Evolutionary conservation across 2,329 filamentous ascomycete genomes (phyloP).

Genomic region (Bipolaris bicolor): DNA sequence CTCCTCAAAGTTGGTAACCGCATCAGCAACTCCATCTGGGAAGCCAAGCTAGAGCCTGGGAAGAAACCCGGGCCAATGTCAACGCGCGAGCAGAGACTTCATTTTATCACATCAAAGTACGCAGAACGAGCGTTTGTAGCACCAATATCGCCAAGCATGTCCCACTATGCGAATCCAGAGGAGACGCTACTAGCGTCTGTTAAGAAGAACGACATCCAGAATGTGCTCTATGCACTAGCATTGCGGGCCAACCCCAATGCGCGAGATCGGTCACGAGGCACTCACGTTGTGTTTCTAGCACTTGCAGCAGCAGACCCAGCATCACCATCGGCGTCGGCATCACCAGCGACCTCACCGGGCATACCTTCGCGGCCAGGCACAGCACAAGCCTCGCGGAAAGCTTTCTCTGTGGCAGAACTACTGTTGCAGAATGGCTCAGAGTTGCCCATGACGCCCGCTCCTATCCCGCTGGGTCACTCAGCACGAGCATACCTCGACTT

Average conservation of each 20-base stretch:
- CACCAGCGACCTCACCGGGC: conserved; percentile 53
- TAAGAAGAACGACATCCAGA: conserved; percentile 94
- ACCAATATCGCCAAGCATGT: conserved; percentile 74
- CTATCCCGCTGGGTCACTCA: conserved; percentile 80
- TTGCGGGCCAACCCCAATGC: conserved; percentile 83
- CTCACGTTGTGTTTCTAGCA: conserved; percentile 88
- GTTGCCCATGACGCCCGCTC: conserved; percentile 74
- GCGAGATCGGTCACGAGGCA: conserved; percentile 80
- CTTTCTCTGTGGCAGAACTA: conserved; percentile 90
- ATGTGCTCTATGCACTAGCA: conserved; percentile 88
- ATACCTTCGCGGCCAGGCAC: conserved; percentile 51
- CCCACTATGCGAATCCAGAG: conserved; percentile 77
- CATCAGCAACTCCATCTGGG: conserved; percentile 96
- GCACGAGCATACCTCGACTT: conserved; percentile 86
- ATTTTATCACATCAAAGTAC: conserved; percentile 95
- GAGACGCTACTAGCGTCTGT: conserved; percentile 90
- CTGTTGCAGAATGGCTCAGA: conserved; percentile 93
- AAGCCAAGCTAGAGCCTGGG: conserved; percentile 77
- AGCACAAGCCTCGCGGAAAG: conserved; percentile 50
- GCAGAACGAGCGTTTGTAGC: conserved; percentile 83
- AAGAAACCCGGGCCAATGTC: conserved; percentile 78
- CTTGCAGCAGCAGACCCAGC: conserved; percentile 92
- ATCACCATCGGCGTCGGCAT: conserved; percentile 63
- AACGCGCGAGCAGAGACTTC: conserved; percentile 86
- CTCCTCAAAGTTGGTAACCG: conserved; percentile 90